These are phyloP conservation scores for Sinapis alba DNA, from an alignment of 441 rosid species.

Conservation along the genomic window DNA sequence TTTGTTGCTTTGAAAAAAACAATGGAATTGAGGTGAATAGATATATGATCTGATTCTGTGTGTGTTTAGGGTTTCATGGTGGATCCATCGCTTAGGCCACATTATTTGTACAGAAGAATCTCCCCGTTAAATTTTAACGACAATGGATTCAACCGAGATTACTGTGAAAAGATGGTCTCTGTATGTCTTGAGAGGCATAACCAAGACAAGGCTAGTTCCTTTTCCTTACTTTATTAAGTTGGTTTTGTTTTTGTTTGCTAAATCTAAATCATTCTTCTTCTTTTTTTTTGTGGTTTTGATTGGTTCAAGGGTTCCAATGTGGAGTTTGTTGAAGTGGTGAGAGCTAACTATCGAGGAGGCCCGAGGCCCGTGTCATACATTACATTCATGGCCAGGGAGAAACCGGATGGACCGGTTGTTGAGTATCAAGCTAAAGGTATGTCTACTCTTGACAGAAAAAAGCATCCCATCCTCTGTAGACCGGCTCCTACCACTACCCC, in stretches of 20 bases:
- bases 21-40: not conserved
- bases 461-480: constrained; percentile 19
- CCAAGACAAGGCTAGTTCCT: no score
- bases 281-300: not conserved
- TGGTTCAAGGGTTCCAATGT: not conserved
- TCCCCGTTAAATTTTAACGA: no score
- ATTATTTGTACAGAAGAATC: no score
- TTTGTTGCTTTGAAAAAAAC: no score
- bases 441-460: constrained; percentile 1
- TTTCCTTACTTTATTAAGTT: no score
- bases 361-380: constrained; percentile 29
- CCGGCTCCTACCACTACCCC: not conserved
- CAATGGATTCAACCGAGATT: no score
- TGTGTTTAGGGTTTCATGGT: not conserved
- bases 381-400: constrained; percentile 28
- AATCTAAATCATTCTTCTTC: not conserved
- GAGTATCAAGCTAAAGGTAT: constrained; percentile 26
- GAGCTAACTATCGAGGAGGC: not conserved
- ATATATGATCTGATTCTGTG: not conserved
- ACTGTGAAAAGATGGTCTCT: no score
- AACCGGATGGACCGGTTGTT: constrained; percentile 12
- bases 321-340: not conserved
- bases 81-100: no score
- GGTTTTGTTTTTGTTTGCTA: not conserved
- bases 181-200: no score